Percentiles rank a stretch among this genome's conserved stretches.
Conservation (phyloP, 345 rosid genomes). For the Eucalyptus guilfoylei region DNA sequence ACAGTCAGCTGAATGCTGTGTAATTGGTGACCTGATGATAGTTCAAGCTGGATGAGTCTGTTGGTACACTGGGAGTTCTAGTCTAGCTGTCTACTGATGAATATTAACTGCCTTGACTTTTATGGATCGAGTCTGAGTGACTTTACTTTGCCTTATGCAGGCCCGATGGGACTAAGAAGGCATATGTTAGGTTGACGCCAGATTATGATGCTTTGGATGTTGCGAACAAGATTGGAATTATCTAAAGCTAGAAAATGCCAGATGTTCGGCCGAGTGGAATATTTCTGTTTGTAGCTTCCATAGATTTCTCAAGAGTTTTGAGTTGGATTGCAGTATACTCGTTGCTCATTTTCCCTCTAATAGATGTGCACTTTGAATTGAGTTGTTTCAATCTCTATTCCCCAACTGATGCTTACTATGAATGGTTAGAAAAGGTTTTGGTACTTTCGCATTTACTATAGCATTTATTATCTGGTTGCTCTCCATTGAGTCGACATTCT, state of each 20-base stretch:
- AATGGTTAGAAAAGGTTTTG: not conserved
- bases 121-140: not conserved
- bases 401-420: not conserved
- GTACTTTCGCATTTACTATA: not conserved
- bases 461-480: not conserved
- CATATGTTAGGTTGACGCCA: slow-evolving; percentile 88
- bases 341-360: not conserved
- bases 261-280: not conserved
- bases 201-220: slow-evolving; percentile 88
- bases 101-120: not conserved
- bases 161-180: slow-evolving; percentile 98
- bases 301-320: not conserved
- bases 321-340: not conserved
- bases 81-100: not conserved
- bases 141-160: slow-evolving; percentile 6
- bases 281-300: not conserved
- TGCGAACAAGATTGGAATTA: slow-evolving; percentile 76
- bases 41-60: not conserved
- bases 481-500: not conserved
- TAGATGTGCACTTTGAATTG: not conserved
- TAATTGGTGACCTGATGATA: not conserved
- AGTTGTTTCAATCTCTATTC: not conserved
- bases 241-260: slow-evolving; percentile 18
- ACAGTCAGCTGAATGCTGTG: not conserved
- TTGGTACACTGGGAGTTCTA: not conserved